Conservation (phyloP, 1,284 basidiomycete genomes). For the Mixia osmundae region DNA sequence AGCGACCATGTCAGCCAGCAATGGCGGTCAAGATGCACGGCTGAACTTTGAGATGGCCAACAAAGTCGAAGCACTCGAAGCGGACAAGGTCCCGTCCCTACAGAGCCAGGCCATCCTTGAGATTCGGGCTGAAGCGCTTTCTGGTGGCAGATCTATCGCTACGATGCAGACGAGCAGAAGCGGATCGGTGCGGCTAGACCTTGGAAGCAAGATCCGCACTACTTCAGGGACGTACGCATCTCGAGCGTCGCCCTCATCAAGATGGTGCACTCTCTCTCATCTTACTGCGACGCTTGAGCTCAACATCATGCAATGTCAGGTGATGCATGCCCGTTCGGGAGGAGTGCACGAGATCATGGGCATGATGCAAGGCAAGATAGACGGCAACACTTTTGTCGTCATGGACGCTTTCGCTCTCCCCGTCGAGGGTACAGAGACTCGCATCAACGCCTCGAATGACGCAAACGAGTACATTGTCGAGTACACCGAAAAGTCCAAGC, state of each 20-base stretch:
- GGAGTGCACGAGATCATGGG: conserved; percentile 99
- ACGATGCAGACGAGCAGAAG: conserved; percentile 46
- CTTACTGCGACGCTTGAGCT: background rate
- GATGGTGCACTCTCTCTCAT: conserved; percentile 42
- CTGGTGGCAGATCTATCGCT: conserved; percentile 24
- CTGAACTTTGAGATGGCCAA: conserved; percentile 7
- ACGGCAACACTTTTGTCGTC: conserved; percentile 63
- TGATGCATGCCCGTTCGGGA: conserved; percentile 90
- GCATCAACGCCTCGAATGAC: conserved; percentile 87
- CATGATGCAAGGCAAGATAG: conserved; percentile 89
- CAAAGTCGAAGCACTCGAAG: conserved; percentile 1
- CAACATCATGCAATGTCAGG: conserved; percentile 30
- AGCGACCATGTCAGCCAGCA: too few relatives aligned
- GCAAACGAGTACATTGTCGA: conserved; percentile 98
- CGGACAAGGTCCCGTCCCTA: too few relatives aligned
- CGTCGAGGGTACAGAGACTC: conserved; percentile 95
- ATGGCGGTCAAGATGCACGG: too few relatives aligned
- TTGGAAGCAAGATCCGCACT: conserved; percentile 74
- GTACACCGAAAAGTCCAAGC: conserved; percentile 54
- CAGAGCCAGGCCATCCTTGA: too few relatives aligned
- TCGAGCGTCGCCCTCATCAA: conserved; percentile 89
- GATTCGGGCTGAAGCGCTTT: conserved; percentile 1
- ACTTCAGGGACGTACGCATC: conserved; percentile 84
- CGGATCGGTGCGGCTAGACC: conserved; percentile 45
- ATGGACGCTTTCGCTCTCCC: conserved; percentile 93